Conservation (phyloP, 345 rosid genomes). For the Melastoma malabathricum region DNA sequence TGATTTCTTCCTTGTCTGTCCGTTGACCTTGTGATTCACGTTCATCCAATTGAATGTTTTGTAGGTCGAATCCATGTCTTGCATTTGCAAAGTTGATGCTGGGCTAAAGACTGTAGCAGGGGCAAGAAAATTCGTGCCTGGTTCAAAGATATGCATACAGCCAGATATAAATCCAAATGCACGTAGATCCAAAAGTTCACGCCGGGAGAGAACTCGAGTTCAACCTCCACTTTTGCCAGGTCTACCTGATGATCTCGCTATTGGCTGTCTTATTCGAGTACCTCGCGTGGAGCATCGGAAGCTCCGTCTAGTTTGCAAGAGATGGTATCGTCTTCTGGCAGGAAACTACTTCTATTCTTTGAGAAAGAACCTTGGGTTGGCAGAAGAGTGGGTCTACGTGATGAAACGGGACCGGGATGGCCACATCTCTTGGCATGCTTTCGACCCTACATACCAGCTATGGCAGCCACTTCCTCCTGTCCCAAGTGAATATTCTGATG, state of each 20-base stretch:
- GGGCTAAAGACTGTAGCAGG: slow-evolving; percentile 85
- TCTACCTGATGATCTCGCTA: slow-evolving; percentile 92
- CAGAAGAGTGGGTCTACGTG: slow-evolving; percentile 95
- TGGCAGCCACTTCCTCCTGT: slow-evolving; percentile 98
- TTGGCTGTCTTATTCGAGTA: slow-evolving; percentile 84
- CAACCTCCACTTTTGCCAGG: slow-evolving; percentile 89
- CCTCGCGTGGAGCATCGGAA: slow-evolving; percentile 82
- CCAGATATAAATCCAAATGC: slow-evolving; percentile 95
- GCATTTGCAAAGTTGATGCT: slow-evolving; percentile 89
- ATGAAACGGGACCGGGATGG: slow-evolving; percentile 87
- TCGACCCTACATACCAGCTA: slow-evolving; percentile 64
- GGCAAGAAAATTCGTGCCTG: slow-evolving; percentile 90
- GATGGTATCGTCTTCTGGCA: slow-evolving; percentile 69
- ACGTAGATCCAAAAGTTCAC: slow-evolving; percentile 54
- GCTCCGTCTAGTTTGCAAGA: slow-evolving; percentile 71
- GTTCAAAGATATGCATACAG: slow-evolving; percentile 85
- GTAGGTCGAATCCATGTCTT: slow-evolving; percentile 96
- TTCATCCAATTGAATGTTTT: background rate
- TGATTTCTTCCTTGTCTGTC: no score
- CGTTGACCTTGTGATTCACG: no score
- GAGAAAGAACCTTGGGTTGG: slow-evolving; percentile 67
- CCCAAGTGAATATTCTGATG: slow-evolving; percentile 82
- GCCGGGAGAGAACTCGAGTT: slow-evolving; percentile 61
- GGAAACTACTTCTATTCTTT: slow-evolving; percentile 69
- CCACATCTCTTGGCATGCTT: slow-evolving; percentile 83